Base-by-base conservation (phyloP, 108 stramenopile species). In the Nitzschia palea region DNA sequence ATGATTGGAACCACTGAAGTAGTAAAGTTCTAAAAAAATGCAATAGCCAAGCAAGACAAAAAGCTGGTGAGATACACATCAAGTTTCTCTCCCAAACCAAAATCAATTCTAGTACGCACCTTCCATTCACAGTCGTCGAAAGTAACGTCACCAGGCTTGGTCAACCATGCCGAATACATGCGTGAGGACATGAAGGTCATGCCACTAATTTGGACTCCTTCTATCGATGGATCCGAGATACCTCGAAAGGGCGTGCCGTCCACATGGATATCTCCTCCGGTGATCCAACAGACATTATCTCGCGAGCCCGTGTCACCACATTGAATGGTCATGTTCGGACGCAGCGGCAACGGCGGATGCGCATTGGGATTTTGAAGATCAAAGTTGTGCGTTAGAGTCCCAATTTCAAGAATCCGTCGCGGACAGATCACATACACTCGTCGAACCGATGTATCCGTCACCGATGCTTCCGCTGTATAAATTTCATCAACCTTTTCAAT, bases 91-190 rank as follows among this genome's bases (percentile, higher is more conserved):
- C 9, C 45, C 12, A 57, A 57, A 15, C 14, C 12, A 57, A 10
- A 23, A 52, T 20, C 51, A 52, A 22, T 25, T 52, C 51, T 6
- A n/a, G 35, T 4, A 64, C 78, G 31, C 55, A 74, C 80, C 47
- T 56, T 52, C 31, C 65, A 82, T 57, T 73, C 76, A 37, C 80
- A 82, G 48, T 82, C 80, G 37, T 42, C 34, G 33, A 77, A 82
- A 5, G 64, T 70, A 54, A 82, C 63, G 23, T 63, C 44, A 48
- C 80, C 76, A 6, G 68, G 63, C 55, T 70, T 77, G 59, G 62
- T 74, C 14, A 56, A 65, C 76, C 72, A 82, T 4, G 73, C 44
- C 27, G 62, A 68, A 40, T 81, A 67, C 31, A 55, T n/a, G 5
- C 20, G 18, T n/a, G 71, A 54, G 26, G 42, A 57, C 25, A 60